Evolutionary conservation across 768 basidiomycete genomes (phyloP).

Genomic region (Tylopilus rubrobrunneus): DNA sequence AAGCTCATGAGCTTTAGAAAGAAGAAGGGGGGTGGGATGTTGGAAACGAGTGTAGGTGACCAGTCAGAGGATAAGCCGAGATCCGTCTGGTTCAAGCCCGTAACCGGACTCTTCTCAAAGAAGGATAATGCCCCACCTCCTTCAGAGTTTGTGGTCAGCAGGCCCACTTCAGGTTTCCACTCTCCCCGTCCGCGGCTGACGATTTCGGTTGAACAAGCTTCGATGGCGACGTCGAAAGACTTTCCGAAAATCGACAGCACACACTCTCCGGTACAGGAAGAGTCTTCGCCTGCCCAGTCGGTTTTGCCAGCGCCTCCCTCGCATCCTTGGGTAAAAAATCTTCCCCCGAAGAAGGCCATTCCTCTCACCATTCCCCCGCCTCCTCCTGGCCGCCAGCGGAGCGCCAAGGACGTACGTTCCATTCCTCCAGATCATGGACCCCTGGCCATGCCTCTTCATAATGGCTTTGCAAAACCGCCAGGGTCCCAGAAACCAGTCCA

Average conservation of each 20-base stretch:
- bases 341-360: conserved; percentile 25
- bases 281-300: conserved; percentile 30
- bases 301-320: conserved; percentile 28
- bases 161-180: conserved; percentile 1
- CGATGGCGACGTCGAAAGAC: conserved; percentile 22
- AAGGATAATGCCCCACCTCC: conserved; percentile 9
- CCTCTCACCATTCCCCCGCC: conserved; percentile 35
- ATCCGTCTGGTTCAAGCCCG: no score
- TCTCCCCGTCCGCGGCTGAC: conserved; percentile 35
- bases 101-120: conserved; percentile 26
- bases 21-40: conserved; percentile 32
- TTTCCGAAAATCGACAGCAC: conserved; percentile 30
- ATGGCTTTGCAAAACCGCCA: conserved; percentile 32
- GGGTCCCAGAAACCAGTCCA: conserved; percentile 15
- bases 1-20: conserved; percentile 45
- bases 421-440: conserved; percentile 20
- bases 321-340: conserved; percentile 23
- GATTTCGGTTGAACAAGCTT: conserved; percentile 42
- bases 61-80: no score
- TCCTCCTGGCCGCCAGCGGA: conserved; percentile 30
- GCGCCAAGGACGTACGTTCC: conserved; percentile 31
- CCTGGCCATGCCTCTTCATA: conserved; percentile 41
- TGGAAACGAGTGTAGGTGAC: neutral
- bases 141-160: no score
- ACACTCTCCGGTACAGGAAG: conserved; percentile 22